Percentiles rank a stretch among this genome's conserved stretches.
phyloP scores from a whole-genome alignment of 306 rosid genomes.

The Crotalaria pallida region DNA sequence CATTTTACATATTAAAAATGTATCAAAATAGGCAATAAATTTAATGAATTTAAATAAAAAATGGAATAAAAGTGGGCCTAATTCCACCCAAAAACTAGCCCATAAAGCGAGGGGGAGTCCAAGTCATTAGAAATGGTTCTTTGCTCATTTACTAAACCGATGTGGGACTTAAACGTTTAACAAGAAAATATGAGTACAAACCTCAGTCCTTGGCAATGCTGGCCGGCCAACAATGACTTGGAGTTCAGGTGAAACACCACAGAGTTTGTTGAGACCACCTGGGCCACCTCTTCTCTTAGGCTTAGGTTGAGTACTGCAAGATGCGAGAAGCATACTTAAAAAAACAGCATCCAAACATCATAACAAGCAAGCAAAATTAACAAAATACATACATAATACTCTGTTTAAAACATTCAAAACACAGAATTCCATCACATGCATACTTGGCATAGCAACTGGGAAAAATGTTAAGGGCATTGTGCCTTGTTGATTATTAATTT shows the following conservation, averaged over 20 bases:
- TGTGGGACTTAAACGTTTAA: no score
- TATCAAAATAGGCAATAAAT: neutral
- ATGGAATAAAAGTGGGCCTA: no score
- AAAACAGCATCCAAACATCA: neutral
- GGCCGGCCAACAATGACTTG: constrained; percentile 91
- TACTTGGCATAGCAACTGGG: neutral
- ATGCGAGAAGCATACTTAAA: neutral
- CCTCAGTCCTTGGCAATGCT: constrained; percentile 77
- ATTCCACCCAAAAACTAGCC: no score
- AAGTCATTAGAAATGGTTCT: no score
- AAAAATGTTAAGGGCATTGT: neutral
- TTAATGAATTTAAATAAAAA: neutral
- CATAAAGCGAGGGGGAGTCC: no score
- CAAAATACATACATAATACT: neutral
- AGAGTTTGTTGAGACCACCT: constrained; percentile 75
- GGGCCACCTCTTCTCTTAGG: constrained; percentile 88
- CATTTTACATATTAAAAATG: constrained; percentile 1
- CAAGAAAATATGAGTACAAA: constrained; percentile 7
- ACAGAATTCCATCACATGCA: neutral
- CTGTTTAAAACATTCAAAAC: neutral
- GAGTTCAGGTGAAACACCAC: constrained; percentile 83
- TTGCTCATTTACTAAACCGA: no score
- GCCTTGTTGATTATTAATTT: neutral
- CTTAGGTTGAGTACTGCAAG: constrained; percentile 54
- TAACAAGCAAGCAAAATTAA: neutral